Evolutionary conservation across 108 stramenopile genomes (phyloP), one percentile per base, ranked within the genome.

Genomic region (Nannochloropsis oceanica): DNA sequence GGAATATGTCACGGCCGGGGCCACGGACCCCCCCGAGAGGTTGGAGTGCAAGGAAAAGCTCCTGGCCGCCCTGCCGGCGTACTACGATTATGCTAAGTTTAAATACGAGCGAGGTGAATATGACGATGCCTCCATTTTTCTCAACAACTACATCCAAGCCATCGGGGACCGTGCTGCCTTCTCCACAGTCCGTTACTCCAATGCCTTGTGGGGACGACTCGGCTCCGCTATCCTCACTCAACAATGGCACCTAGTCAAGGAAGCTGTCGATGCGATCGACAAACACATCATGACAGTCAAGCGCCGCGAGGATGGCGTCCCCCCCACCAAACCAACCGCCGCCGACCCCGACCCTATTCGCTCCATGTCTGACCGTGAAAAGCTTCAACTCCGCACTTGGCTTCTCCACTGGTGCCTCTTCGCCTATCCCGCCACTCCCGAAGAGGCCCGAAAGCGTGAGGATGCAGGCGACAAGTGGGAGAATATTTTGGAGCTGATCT

Each of bases 341-440:
- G 20, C 44, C 83, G 43, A 25, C 42, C 44, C 34, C 5, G 59
- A 73, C n/a, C 59, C 59, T 18, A 73, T 79, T 27, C 85, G 84
- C 26, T 86, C 83, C 89, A 88, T 95, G 81, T 85, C 94, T 42
- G 86, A 96, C 22, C 89, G 97, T 79, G 92, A 96, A 89, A 95
- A 95, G 84, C 93, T 99, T 22, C 93, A 95, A 86, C 96, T 97
- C 91, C 94, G 99, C 82, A 96, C 96, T 20, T 99, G 98, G 97
- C 91, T 99, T 27, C 91, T 98, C 80, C 97, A 98, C 90, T 99
- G 99, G 99, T 92, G 93, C 42, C 92, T 99, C 79, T 99, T 99
- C 89, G 96, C 98, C 42, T 97, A 95, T 90, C 97, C 97, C 95
- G 97, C 97, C 92, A 73, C 94, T 96, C 87, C 87, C 91, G 26